phyloP scores from a whole-genome alignment of 768 basidiomycete genomes.

The Tubosaeta brunneosetosa region DNA sequence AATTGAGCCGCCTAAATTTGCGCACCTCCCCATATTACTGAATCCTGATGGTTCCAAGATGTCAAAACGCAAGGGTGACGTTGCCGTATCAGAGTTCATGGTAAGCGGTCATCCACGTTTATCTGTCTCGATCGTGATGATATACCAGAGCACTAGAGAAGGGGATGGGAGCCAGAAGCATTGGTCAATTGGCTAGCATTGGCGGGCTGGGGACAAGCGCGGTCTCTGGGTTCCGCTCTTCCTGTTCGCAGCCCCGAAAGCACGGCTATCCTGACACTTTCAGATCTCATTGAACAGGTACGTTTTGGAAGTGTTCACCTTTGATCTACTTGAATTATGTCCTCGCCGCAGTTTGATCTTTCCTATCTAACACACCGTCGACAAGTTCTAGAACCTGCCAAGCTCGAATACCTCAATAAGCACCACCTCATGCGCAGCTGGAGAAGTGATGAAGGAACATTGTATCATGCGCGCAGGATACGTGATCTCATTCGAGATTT shows the following conservation, averaged over 20 bases:
- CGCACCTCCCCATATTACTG: conserved; percentile 85
- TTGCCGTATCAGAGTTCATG: conserved; percentile 80
- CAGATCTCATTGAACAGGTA: conserved; percentile 66
- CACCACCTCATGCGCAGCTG: conserved; percentile 66
- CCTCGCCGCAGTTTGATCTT: conserved; percentile 61
- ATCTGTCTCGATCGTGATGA: neutral
- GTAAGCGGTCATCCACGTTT: conserved; percentile 37
- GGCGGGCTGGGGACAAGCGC: conserved; percentile 82
- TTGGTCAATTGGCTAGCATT: conserved; percentile 91
- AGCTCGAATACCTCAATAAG: conserved; percentile 87
- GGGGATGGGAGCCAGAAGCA: conserved; percentile 88
- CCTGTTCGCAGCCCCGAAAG: conserved; percentile 53
- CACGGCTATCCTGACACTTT: conserved; percentile 54
- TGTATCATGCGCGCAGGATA: conserved; percentile 50
- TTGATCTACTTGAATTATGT: neutral
- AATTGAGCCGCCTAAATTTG: conserved; percentile 73
- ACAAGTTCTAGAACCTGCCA: conserved; percentile 71
- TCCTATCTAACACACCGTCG: conserved; percentile 74
- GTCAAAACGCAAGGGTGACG: conserved; percentile 91
- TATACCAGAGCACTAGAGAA: conserved; percentile 41
- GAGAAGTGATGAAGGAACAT: conserved; percentile 46
- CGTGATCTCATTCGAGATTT: conserved; percentile 48
- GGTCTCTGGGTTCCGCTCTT: conserved; percentile 17
- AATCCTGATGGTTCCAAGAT: conserved; percentile 92
- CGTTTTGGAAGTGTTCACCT: conserved; percentile 6